These are phyloP conservation scores for Nothomitra cinnamomea DNA, from an alignment of 2,329 filamentous ascomycete species.

Conservation along the genomic window DNA sequence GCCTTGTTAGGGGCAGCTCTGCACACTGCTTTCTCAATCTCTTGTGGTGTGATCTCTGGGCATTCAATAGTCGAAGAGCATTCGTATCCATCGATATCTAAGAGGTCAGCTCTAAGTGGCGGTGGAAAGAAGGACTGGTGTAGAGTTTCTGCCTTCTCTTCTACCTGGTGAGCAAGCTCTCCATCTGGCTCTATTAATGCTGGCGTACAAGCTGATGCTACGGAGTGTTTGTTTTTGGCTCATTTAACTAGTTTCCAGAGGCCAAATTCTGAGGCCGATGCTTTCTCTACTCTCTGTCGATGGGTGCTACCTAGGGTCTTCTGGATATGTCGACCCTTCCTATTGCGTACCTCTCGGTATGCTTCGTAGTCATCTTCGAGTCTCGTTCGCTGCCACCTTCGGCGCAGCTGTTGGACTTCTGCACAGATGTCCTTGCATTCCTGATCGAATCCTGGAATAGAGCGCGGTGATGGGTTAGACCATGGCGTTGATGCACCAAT, in stretches of 20 bases:
- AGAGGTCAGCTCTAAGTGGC: conserved; percentile 9
- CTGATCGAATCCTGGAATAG: conserved; percentile 13
- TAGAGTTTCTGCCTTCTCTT: conserved; percentile 8
- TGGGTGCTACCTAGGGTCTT: conserved; percentile 11
- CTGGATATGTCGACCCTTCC: conserved; percentile 13
- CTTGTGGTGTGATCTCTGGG: conserved; percentile 11
- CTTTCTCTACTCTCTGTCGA: conserved; percentile 14
- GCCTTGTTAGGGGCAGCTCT: conserved; percentile 13
- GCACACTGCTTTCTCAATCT: conserved; percentile 13
- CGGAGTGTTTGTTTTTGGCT: conserved; percentile 13
- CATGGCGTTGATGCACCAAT: conserved; percentile 15
- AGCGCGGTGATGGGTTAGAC: conserved; percentile 12
- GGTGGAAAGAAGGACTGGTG: conserved; percentile 12
- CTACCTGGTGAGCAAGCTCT: conserved; percentile 2
- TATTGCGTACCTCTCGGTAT: conserved; percentile 14
- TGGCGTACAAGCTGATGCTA: conserved; percentile 7
- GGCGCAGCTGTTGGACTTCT: neutral
- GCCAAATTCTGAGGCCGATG: conserved; percentile 10
- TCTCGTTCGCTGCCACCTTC: conserved; percentile 4
- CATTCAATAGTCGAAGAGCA: conserved; percentile 11
- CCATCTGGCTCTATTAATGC: conserved; percentile 1
- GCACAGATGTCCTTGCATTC: conserved; percentile 10
- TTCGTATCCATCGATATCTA: conserved; percentile 10
- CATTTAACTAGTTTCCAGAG: conserved; percentile 15
- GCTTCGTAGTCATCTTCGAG: conserved; percentile 4